These are phyloP conservation scores for Amphirosellinia nigrospora DNA, from an alignment of 495 filamentous ascomycete species.

Conservation along the genomic window DNA sequence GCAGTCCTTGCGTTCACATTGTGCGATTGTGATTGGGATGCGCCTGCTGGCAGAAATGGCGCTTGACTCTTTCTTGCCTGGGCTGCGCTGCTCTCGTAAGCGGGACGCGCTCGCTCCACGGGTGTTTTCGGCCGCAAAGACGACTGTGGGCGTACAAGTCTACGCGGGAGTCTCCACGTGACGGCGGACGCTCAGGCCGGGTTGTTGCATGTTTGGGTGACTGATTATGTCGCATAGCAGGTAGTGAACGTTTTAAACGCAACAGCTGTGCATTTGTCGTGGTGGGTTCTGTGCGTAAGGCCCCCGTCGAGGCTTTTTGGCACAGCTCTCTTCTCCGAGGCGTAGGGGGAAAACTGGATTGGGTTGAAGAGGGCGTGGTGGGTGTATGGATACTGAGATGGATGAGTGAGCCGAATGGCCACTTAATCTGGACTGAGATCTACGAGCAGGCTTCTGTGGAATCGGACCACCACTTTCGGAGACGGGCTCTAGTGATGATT, in stretches of 20 bases:
- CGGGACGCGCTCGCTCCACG: constrained; percentile 63
- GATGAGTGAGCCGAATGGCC: constrained; percentile 73
- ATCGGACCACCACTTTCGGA: constrained; percentile 86
- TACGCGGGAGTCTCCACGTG: constrained; percentile 44
- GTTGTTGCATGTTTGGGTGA: constrained; percentile 49
- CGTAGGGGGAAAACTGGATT: constrained; percentile 62
- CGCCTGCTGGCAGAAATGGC: constrained; percentile 84
- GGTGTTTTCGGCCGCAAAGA: constrained; percentile 73
- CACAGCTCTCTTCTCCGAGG: constrained; percentile 65
- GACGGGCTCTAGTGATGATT: constrained; percentile 87
- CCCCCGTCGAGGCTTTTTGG: constrained; percentile 60
- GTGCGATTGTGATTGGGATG: constrained; percentile 76
- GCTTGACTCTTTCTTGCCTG: constrained; percentile 62
- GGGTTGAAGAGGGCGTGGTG: constrained; percentile 60
- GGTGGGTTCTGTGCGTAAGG: constrained; percentile 63
- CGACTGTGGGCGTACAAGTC: constrained; percentile 47
- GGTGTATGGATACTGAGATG: constrained; percentile 61
- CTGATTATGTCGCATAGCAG: constrained; percentile 69
- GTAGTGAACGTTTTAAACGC: constrained; percentile 85
- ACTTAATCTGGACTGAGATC: constrained; percentile 66
- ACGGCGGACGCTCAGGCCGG: constrained; percentile 60
- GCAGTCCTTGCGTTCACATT: constrained; percentile 75
- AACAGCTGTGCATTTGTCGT: constrained; percentile 77
- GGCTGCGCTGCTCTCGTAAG: constrained; percentile 58
- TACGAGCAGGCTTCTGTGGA: constrained; percentile 51